Percentiles rank a stretch among this genome's conserved stretches.
phyloP scores from a whole-genome alignment of 2,329 filamentous ascomycete genomes.

The Elsinoe perseae region DNA sequence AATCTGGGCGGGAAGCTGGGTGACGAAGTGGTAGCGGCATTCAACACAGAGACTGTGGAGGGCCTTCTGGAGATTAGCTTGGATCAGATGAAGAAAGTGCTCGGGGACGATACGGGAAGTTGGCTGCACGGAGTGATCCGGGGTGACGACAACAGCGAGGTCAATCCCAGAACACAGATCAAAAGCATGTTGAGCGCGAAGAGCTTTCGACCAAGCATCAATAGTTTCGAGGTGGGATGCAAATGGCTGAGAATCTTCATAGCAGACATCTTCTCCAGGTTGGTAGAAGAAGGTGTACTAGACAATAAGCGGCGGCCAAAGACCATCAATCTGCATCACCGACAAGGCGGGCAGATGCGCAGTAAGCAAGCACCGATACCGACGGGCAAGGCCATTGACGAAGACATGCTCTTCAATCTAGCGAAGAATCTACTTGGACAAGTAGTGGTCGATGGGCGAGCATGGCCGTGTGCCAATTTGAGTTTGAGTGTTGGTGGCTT shows the following conservation, averaged over 20 bases:
- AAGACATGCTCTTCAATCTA: slow-evolving; percentile 63
- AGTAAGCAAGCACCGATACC: slow-evolving; percentile 73
- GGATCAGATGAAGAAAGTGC: slow-evolving; percentile 65
- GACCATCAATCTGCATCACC: slow-evolving; percentile 76
- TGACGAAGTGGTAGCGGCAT: slow-evolving; percentile 72
- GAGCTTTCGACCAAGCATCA: slow-evolving; percentile 81
- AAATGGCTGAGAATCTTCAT: slow-evolving; percentile 88
- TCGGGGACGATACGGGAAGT: slow-evolving; percentile 74
- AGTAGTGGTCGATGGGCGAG: slow-evolving; percentile 65
- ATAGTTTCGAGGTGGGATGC: slow-evolving; percentile 64
- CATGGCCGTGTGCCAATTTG: slow-evolving; percentile 89
- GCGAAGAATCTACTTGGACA: slow-evolving; percentile 70
- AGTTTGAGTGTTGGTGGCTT: slow-evolving; percentile 86
- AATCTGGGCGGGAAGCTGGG: slow-evolving; percentile 94
- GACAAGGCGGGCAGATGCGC: slow-evolving; percentile 62
- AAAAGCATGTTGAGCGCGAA: slow-evolving; percentile 98
- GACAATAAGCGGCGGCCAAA: slow-evolving; percentile 82
- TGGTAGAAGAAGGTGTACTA: slow-evolving; percentile 83
- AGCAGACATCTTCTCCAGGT: slow-evolving; percentile 79
- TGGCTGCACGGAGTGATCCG: slow-evolving; percentile 83
- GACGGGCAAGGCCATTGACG: slow-evolving; percentile 63
- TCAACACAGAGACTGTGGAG: slow-evolving; percentile 69
- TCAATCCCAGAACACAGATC: slow-evolving; percentile 85
- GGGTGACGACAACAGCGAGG: slow-evolving; percentile 78
- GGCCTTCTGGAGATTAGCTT: slow-evolving; percentile 66